These are phyloP conservation scores for Termitomyces sp. DNA, from an alignment of 768 basidiomycete species.

Conservation along the genomic window DNA sequence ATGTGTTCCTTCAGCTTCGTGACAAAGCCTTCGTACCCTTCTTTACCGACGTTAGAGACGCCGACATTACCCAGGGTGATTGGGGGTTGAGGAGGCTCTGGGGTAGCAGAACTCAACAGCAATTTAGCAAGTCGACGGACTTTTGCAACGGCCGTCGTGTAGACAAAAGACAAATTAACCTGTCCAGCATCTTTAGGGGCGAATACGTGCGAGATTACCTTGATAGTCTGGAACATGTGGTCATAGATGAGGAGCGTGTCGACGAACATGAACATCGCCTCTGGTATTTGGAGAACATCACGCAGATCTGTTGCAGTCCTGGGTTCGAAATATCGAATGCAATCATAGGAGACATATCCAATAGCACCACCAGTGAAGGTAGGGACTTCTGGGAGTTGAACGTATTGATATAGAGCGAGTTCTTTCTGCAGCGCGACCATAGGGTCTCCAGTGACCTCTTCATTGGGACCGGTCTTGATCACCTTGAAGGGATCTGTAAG, in stretches of 20 bases:
- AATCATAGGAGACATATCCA: constrained; percentile 96
- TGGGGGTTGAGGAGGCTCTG: constrained; percentile 67
- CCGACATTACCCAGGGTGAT: constrained; percentile 63
- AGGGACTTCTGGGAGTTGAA: constrained; percentile 87
- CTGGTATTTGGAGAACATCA: constrained; percentile 88
- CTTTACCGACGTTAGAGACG: constrained; percentile 89
- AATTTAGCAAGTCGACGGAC: constrained; percentile 76
- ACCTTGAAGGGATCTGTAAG: constrained; percentile 86
- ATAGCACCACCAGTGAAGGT: constrained; percentile 98
- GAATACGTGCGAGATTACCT: constrained; percentile 95
- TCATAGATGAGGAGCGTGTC: constrained; percentile 96
- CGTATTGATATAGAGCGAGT: constrained; percentile 81
- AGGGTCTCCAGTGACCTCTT: constrained; percentile 86
- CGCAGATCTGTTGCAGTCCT: constrained; percentile 73
- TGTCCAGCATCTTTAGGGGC: constrained; percentile 66
- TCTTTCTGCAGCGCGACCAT: constrained; percentile 81
- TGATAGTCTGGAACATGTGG: constrained; percentile 92
- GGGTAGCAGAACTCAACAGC: constrained; percentile 47
- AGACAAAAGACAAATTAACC: constrained; percentile 77
- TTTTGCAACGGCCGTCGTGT: constrained; percentile 82
- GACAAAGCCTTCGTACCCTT: constrained; percentile 89
- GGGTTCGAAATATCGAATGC: constrained; percentile 95
- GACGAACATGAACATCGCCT: constrained; percentile 94
- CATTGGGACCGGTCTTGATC: constrained; percentile 81
- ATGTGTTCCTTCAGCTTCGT: constrained; percentile 93